Evolutionary conservation across 345 rosid species (phyloP).

Genomic region (Camelina sativa): DNA sequence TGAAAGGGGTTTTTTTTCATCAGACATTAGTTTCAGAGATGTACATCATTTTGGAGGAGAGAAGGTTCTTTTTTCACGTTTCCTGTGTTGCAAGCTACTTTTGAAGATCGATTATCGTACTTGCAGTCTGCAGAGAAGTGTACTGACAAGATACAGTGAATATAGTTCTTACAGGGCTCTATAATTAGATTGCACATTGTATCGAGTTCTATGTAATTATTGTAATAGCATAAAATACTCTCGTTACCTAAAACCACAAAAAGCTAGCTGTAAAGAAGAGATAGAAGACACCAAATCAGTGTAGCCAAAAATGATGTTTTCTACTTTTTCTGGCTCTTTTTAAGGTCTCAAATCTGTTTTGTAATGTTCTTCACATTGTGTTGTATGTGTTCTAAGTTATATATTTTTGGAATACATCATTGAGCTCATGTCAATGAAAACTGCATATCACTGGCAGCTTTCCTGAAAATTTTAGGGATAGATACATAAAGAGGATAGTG

Average conservation of each 20-base stretch:
- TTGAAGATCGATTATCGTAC: not conserved
- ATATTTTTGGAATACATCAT: not conserved
- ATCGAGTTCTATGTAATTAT: too few relatives aligned
- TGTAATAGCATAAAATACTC: too few relatives aligned
- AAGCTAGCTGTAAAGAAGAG: not conserved
- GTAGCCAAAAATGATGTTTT: too few relatives aligned
- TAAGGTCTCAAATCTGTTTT: not conserved
- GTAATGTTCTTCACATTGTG: slow-evolving; percentile 14
- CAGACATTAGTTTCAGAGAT: slow-evolving; percentile 33
- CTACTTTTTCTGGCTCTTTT: slow-evolving; percentile 10
- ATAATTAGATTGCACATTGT: not conserved
- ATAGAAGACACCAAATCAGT: too few relatives aligned
- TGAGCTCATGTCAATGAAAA: slow-evolving; percentile 25
- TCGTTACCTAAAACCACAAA: too few relatives aligned
- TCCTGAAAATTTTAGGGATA: slow-evolving; percentile 68
- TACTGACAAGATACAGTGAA: slow-evolving; percentile 12
- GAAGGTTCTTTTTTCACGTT: not conserved
- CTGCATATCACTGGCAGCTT: slow-evolving; percentile 61
- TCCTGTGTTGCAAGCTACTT: slow-evolving; percentile 25
- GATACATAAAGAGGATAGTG: slow-evolving; percentile 78
- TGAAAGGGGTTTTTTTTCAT: slow-evolving; percentile 19
- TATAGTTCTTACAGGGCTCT: slow-evolving; percentile 16
- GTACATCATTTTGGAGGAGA: slow-evolving; percentile 31
- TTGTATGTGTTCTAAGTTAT: slow-evolving; percentile 5
- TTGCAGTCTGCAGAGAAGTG: not conserved